A percentile compares a stretch with the other conserved stretches of the same genome.
phyloP scores from a whole-genome alignment of 768 basidiomycete species.

The Favolaschia claudopus region DNA sequence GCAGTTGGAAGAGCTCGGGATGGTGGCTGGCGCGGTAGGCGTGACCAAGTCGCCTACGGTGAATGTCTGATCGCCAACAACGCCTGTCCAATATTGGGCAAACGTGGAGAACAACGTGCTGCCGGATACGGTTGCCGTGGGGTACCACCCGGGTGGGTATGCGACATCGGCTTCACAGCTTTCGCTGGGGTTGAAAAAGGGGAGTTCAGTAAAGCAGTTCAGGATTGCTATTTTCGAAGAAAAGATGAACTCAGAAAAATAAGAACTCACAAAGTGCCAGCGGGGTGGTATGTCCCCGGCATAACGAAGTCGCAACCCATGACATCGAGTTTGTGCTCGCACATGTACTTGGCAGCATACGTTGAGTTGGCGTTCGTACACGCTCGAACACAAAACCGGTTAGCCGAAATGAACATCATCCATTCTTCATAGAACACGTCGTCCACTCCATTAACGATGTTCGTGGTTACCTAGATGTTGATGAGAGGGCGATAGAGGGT shows the following conservation, averaged over 20 bases:
- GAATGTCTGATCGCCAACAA: slow-evolving; percentile 39
- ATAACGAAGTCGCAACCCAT: slow-evolving; percentile 55
- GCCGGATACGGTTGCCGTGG: slow-evolving; percentile 44
- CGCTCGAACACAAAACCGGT: slow-evolving; percentile 47
- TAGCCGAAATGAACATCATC: slow-evolving; percentile 47
- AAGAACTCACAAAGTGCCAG: slow-evolving; percentile 48
- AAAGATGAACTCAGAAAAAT: background rate
- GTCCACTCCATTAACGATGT: slow-evolving; percentile 44
- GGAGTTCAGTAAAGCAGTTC: no score
- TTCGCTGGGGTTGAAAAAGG: no score
- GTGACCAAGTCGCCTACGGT: slow-evolving; percentile 51
- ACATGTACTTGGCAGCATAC: slow-evolving; percentile 50
- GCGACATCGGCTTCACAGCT: slow-evolving; percentile 54
- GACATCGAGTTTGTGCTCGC: slow-evolving; percentile 53
- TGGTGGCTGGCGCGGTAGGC: slow-evolving; percentile 42
- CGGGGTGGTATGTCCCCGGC: slow-evolving; percentile 53
- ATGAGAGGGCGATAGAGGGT: no score
- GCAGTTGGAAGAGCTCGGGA: slow-evolving; percentile 51
- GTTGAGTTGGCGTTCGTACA: slow-evolving; percentile 53
- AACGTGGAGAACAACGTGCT: slow-evolving; percentile 50
- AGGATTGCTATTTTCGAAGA: background rate
- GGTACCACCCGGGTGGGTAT: slow-evolving; percentile 57
- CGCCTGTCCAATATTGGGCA: slow-evolving; percentile 52
- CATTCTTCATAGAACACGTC: slow-evolving; percentile 47
- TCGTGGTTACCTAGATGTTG: slow-evolving; percentile 50